Percentiles rank a stretch among this genome's conserved stretches.
Conservation (phyloP, 2,329 filamentous ascomycete genomes). For the Didymella pomorum region DNA sequence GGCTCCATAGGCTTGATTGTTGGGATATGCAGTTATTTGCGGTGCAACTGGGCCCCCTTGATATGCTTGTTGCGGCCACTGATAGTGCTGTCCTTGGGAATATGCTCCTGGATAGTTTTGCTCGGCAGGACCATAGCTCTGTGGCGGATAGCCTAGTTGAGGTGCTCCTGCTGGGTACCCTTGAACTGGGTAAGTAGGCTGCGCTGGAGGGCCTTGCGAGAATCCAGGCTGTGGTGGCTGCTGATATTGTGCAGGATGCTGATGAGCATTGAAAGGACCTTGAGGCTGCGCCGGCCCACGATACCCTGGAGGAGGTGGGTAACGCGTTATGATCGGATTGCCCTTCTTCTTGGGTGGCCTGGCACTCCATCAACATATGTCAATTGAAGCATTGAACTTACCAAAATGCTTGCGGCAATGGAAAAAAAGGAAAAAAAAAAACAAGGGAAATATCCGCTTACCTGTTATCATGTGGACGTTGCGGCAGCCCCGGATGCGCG, state of each 20-base stretch:
- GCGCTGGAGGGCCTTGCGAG: slow-evolving; percentile 33
- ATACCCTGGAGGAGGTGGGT: slow-evolving; percentile 60
- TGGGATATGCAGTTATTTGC: slow-evolving; percentile 34
- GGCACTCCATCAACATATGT: slow-evolving; percentile 27
- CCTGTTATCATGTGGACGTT: slow-evolving; percentile 42
- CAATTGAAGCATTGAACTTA: not conserved
- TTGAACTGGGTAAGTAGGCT: slow-evolving; percentile 34
- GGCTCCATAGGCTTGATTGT: slow-evolving; percentile 33
- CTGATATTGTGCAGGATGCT: slow-evolving; percentile 40
- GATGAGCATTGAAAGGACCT: slow-evolving; percentile 37
- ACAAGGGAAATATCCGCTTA: slow-evolving; percentile 40
- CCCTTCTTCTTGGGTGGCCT: slow-evolving; percentile 56
- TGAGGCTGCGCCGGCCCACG: slow-evolving; percentile 47
- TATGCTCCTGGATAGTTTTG: slow-evolving; percentile 33
- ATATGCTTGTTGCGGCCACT: slow-evolving; percentile 39
- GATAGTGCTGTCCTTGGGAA: slow-evolving; percentile 33
- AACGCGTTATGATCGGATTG: slow-evolving; percentile 59
- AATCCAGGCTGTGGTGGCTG: slow-evolving; percentile 36
- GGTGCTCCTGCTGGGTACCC: slow-evolving; percentile 32
- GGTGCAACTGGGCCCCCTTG: slow-evolving; percentile 33
- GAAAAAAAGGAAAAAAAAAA: too few relatives aligned
- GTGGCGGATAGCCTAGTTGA: slow-evolving; percentile 34
- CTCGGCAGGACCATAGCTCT: slow-evolving; percentile 36
- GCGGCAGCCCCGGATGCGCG: slow-evolving; percentile 33
- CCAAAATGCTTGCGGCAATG: not conserved